Evolutionary conservation across 2,329 filamentous ascomycete genomes (phyloP).

Genomic region (Lasiodiplodia gonubiensis): DNA sequence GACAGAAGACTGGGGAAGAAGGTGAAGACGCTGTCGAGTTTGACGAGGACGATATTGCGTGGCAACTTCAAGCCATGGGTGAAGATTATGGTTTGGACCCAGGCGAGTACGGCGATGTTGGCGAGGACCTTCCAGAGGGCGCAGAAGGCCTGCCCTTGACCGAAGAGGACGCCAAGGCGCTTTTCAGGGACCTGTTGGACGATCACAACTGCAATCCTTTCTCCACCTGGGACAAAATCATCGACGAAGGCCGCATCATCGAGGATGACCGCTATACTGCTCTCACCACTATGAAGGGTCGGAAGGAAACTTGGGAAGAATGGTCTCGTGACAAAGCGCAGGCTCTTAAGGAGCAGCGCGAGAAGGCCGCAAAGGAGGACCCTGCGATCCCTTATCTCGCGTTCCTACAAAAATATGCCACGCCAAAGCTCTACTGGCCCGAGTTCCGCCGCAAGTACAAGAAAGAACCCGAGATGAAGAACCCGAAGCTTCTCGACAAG

Average conservation of each 20-base stretch:
- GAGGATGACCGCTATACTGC: conserved; percentile 88
- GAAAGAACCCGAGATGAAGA: conserved; percentile 80
- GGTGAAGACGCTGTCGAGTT: conserved; percentile 70
- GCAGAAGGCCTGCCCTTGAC: conserved; percentile 73
- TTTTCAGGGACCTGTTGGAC: conserved; percentile 86
- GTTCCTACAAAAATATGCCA: conserved; percentile 81
- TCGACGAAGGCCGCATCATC: conserved; percentile 80
- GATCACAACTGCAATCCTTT: conserved; percentile 85
- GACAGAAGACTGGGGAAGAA: conserved; percentile 55
- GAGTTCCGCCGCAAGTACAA: conserved; percentile 93
- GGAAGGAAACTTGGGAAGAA: conserved; percentile 80
- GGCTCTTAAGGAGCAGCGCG: conserved; percentile 72
- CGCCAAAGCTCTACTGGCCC: conserved; percentile 93
- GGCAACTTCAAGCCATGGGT: conserved; percentile 88
- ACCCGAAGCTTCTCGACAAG: conserved; percentile 64
- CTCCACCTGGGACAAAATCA: conserved; percentile 86
- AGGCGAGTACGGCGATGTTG: conserved; percentile 77
- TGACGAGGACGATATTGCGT: conserved; percentile 92
- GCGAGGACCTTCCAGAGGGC: conserved; percentile 70
- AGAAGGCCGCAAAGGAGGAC: conserved; percentile 78
- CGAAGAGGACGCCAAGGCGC: conserved; percentile 73
- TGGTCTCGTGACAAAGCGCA: conserved; percentile 83
- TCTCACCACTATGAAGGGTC: conserved; percentile 77
- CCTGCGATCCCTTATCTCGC: conserved; percentile 81
- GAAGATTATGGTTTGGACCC: conserved; percentile 80